These are phyloP conservation scores for Exophiala oligosperma DNA, from an alignment of 2,329 filamentous ascomycete species.

Conservation along the genomic window DNA sequence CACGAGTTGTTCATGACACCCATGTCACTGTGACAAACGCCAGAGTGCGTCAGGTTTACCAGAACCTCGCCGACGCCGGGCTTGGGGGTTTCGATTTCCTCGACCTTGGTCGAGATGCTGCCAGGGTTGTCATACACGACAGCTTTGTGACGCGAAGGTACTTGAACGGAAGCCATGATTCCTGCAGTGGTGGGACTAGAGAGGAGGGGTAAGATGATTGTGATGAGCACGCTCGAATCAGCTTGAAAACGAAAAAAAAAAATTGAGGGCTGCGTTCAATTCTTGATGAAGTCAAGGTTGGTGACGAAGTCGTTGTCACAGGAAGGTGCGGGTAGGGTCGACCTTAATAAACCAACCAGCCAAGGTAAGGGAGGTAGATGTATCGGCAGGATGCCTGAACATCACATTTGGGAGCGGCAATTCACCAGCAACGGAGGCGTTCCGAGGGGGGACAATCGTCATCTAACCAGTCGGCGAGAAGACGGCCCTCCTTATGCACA, in stretches of 20 bases:
- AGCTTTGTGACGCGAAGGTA: conserved; percentile 63
- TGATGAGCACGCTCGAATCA: neutral
- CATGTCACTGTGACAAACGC: conserved; percentile 65
- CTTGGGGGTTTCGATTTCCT: conserved; percentile 64
- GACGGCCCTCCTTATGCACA: too few species aligned
- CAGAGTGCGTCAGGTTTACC: conserved; percentile 63
- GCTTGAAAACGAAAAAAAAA: neutral
- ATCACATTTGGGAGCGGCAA: neutral
- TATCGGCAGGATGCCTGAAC: neutral
- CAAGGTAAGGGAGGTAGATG: neutral
- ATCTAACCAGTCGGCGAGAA: too few species aligned
- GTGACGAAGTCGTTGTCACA: too few species aligned
- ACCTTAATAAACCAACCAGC: neutral
- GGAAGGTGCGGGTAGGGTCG: neutral
- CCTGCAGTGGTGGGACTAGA: neutral
- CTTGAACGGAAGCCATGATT: conserved; percentile 40
- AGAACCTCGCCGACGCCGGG: conserved; percentile 64
- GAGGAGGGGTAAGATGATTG: neutral
- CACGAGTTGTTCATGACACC: conserved; percentile 53
- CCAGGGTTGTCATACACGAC: conserved; percentile 66
- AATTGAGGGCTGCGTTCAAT: too few species aligned
- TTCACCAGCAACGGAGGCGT: too few species aligned
- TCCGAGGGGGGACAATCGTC: too few species aligned
- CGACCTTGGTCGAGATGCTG: conserved; percentile 63
- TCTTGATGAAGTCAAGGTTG: too few species aligned